Evolutionary conservation across 768 basidiomycete species (phyloP), one percentile per base, ranked within the genome.

Genomic region (Thelephora aurantiotincta): DNA sequence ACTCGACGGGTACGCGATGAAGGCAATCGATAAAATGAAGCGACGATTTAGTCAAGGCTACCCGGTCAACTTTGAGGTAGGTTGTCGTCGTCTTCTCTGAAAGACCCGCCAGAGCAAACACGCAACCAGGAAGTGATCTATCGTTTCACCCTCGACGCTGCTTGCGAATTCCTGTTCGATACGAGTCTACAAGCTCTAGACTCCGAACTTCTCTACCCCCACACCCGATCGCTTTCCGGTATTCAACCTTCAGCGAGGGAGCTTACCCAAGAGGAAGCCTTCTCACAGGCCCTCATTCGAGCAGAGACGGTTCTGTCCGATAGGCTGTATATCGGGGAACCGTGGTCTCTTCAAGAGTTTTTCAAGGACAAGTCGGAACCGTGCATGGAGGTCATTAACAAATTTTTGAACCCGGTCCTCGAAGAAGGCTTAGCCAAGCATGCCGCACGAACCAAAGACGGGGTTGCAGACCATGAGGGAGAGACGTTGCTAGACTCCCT

Each of bases 71-170:
- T 54, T 43, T 33, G 50, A 54, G 53, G 53, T 53, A 19, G 11
- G 18, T 22, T 46, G 20, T 6, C 19, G 18, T 4, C 5, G 4
- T 47, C 4, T 26, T 16, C 42, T 47, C 30, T 1, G 16, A 14
- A 5, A 41, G 26, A 9, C 26, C 9, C 9, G 26, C 4, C 22
- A 1, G 38, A 41, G 14, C 38, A 18, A 16, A 9, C 19, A 12
- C 37, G n/a, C n/a, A 36, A 22, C 35, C 14, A 76, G 72, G 76
- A 78, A 46, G 63, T 74, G 47, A 68, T 70, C 2, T 68, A 69
- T 0, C 68, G 76, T 2, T 80, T 78, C 58, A 79, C 78, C 0
- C 61, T 79, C 44, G 78, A 79, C 57, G 70, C 73, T 0, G 76
- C 75, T 1, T 70, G 76, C 0, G 71, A 75, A 41, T 80, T 78